Conservation (phyloP, 1,284 basidiomycete genomes). For the Pyrrhoderma lamaoense region DNA sequence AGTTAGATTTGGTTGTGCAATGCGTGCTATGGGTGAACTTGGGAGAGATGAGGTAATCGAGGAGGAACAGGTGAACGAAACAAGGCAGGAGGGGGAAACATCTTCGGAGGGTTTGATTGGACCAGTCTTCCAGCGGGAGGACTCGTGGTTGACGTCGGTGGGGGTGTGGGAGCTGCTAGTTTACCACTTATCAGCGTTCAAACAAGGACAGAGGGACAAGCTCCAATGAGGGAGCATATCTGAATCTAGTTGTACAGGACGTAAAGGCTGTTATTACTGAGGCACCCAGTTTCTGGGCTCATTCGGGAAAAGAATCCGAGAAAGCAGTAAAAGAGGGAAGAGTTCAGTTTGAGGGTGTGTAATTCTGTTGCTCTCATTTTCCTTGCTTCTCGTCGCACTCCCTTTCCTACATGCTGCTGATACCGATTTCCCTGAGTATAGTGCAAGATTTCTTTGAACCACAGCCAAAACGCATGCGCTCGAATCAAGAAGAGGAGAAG, state of each 20-base stretch:
- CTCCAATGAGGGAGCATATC: neutral
- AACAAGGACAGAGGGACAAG: neutral
- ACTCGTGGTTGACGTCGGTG: slow-evolving; percentile 22
- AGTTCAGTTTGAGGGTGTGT: too few species aligned
- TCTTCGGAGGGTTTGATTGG: slow-evolving; percentile 16
- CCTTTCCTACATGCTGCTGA: neutral
- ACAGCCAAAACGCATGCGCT: neutral
- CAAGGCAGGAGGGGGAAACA: too few species aligned
- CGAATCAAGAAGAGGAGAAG: neutral
- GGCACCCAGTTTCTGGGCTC: neutral
- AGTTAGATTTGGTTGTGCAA: slow-evolving; percentile 29
- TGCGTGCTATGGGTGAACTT: slow-evolving; percentile 27
- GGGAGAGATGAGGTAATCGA: slow-evolving; percentile 6
- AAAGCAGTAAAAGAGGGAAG: too few species aligned
- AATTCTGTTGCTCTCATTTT: slow-evolving; percentile 1
- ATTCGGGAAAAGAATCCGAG: too few species aligned
- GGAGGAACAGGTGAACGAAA: neutral
- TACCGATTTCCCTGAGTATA: neutral
- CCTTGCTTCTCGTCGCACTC: neutral
- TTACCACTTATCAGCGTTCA: slow-evolving; percentile 15
- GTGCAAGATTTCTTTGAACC: slow-evolving; percentile 12
- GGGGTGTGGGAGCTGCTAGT: slow-evolving; percentile 19
- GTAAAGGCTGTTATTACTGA: slow-evolving; percentile 4
- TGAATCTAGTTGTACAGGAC: slow-evolving; percentile 23
- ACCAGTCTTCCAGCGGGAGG: slow-evolving; percentile 8